phyloP scores from a whole-genome alignment of 106 monocot genomes.

The Agapanthus africanus region DNA sequence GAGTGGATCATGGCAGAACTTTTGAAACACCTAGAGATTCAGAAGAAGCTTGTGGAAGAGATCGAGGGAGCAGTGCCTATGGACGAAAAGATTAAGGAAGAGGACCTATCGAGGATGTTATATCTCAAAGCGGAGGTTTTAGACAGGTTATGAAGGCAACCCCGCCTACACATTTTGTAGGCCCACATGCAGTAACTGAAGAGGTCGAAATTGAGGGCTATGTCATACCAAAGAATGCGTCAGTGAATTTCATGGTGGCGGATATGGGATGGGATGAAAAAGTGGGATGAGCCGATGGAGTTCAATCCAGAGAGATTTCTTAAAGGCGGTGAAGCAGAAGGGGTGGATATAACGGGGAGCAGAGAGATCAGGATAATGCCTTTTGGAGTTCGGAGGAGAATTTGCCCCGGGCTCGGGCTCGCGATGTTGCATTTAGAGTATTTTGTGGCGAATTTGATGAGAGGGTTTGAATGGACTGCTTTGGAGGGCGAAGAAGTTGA shows the following conservation, averaged over 20 bases:
- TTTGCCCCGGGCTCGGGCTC: constrained; percentile 28
- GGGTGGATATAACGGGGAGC: constrained; percentile 21
- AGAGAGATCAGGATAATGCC: constrained; percentile 27
- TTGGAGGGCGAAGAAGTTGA: constrained; percentile 32
- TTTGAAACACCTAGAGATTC: constrained; percentile 14
- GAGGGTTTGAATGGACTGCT: constrained; percentile 38
- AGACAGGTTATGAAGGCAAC: constrained; percentile 17
- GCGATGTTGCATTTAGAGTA: constrained; percentile 49
- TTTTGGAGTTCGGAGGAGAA: constrained; percentile 29
- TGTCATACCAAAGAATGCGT: constrained; percentile 12
- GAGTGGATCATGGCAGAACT: constrained; percentile 40
- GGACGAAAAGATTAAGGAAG: constrained; percentile 1
- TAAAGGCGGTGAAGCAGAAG: constrained; percentile 2
- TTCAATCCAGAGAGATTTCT: constrained; percentile 34
- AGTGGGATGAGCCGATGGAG: constrained; percentile 21
- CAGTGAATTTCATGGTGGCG: constrained; percentile 25
- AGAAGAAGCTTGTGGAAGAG: constrained; percentile 20
- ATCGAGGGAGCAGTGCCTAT: constrained; percentile 7
- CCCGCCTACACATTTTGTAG: constrained; percentile 26
- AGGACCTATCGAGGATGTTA: constrained; percentile 17
- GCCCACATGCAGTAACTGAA: constrained; percentile 21
- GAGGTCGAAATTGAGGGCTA: constrained; percentile 18
- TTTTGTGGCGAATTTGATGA: constrained; percentile 39
- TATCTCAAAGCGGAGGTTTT: constrained; percentile 19
- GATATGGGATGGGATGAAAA: constrained; percentile 21